phyloP scores from a whole-genome alignment of 225 moss, liverwort and hornwort genomes.

The Physcomitrium patens region DNA sequence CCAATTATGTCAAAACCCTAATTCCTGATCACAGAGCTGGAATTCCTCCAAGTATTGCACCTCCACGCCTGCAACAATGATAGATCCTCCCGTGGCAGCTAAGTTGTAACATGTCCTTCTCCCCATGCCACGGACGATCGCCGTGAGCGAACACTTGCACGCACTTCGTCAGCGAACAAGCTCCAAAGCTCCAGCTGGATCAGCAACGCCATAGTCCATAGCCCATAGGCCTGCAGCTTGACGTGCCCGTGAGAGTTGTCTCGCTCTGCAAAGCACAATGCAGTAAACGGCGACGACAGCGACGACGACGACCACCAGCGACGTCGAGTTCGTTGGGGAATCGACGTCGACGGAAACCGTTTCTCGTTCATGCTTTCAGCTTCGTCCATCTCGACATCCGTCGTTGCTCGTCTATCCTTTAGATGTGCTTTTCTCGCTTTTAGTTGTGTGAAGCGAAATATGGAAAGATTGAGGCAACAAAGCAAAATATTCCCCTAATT shows the following conservation, averaged over 20 bases:
- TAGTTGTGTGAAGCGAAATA: too few relatives aligned
- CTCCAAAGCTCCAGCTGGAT: not conserved
- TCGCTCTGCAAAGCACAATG: not conserved
- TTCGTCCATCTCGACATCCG: too few relatives aligned
- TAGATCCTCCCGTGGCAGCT: not conserved
- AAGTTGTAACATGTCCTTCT: not conserved
- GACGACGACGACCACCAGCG: too few relatives aligned
- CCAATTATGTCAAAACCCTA: conserved; percentile 15
- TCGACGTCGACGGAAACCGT: too few relatives aligned
- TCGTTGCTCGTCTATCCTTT: too few relatives aligned
- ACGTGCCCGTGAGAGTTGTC: not conserved
- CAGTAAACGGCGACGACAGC: too few relatives aligned
- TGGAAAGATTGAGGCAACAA: too few relatives aligned
- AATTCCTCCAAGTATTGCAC: conserved; percentile 1
- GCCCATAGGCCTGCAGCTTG: not conserved
- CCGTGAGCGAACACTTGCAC: not conserved
- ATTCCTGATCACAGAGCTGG: not conserved
- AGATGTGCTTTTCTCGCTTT: too few relatives aligned
- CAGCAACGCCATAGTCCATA: not conserved
- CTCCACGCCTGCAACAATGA: too few relatives aligned
- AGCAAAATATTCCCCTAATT: too few relatives aligned
- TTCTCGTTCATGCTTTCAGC: too few relatives aligned
- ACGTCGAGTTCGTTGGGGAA: too few relatives aligned
- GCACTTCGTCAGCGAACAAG: not conserved
- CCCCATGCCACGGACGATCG: not conserved